Percentiles rank a stretch among this genome's conserved stretches.
Conservation (phyloP, 768 basidiomycete species). For the Rhizopogon rudus region DNA sequence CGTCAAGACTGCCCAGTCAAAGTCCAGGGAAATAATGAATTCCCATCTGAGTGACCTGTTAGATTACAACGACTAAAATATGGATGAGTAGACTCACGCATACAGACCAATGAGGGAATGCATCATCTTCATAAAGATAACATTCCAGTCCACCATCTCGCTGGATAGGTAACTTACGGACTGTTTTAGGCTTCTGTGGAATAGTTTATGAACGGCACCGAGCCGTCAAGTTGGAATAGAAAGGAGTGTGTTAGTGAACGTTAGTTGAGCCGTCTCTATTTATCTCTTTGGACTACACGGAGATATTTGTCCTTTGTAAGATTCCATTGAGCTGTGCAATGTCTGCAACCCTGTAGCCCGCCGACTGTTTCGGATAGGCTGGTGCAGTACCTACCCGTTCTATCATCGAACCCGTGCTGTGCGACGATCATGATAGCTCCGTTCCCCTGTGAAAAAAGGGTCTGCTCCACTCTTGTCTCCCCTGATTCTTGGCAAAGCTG, state of each 20-base stretch:
- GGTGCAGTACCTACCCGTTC: background rate
- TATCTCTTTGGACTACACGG: background rate
- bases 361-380: background rate
- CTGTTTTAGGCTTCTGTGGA: background rate
- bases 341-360: background rate
- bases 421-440: background rate
- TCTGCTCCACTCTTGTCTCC: background rate
- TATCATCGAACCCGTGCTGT: background rate
- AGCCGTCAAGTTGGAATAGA: background rate
- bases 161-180: background rate
- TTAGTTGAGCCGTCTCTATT: background rate
- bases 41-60: conserved; percentile 34
- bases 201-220: background rate
- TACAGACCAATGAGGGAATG: conserved; percentile 42
- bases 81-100: conserved; percentile 26
- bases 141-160: conserved; percentile 38
- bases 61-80: background rate
- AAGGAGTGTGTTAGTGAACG: background rate
- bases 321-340: background rate
- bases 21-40: conserved; percentile 34
- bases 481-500: background rate
- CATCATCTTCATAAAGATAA: conserved; percentile 35
- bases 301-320: background rate
- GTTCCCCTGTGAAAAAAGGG: background rate
- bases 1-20: conserved; percentile 36